Evolutionary conservation across 1,139 yeast genomes (phyloP), one percentile per base, ranked within the genome.

Genomic region (Magnusiomyces tetraspermus): DNA sequence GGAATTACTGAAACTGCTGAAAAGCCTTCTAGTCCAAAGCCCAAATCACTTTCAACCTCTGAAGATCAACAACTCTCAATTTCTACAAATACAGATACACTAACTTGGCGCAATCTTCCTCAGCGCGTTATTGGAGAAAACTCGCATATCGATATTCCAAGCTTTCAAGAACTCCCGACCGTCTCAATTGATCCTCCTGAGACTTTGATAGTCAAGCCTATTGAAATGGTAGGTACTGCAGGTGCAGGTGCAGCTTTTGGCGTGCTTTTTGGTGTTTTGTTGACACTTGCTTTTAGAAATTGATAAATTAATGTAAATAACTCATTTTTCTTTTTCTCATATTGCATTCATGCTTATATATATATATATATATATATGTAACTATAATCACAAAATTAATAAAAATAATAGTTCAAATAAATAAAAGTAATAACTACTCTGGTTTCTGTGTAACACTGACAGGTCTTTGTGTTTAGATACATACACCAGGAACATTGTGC

Each of bases 221-320:
- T 51, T 31, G 57, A 54, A 36, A 45, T 54, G 17, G 53, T 51
- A 1, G 51, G 57, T 2, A 17, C 51, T 31, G 53, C 55, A 21
- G 55, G 57, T 2, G 43, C 49, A 24, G 57, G 55, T 15, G 57
- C 55, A 3, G 53, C 43, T 8, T 8, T 51, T 22, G 57, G 57
- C n/a, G 37, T 50, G 2, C n/a, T 54, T n/a, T 19, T 54, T 5
- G 57, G 57, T 3, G 47, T 52, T 3, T 26, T 54, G 15, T 30
- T 51, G 22, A 52, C 55, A 3, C 22, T 51, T 3, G 36, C 48
- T 45, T 48, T 37, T 4, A 54, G 46, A 42, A 49, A 49, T 23
- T 54, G 44, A 22, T 28, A 38, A 21, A 38, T 24, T n/a, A 17
- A 38, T 33, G 38, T 6, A 4, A 33, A 33, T 15, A n/a, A n/a